phyloP scores from a whole-genome alignment of 345 rosid genomes.

The Salix udensis region DNA sequence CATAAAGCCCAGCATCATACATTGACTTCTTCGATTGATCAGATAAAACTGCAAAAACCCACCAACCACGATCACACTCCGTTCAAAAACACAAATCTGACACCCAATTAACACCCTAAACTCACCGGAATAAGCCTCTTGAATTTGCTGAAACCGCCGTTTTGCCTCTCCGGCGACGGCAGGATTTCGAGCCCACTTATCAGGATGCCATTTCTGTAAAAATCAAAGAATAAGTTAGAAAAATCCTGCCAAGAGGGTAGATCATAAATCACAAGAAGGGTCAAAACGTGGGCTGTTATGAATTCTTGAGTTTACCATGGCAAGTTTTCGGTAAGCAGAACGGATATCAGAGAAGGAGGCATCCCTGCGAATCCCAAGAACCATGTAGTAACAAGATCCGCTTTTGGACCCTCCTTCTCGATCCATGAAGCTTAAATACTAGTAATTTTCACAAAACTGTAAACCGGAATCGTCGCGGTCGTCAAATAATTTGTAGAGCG shows the following conservation, averaged over 20 bases:
- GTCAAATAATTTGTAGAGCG: background rate
- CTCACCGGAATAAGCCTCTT: slow-evolving; percentile 88
- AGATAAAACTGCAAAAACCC: slow-evolving; percentile 45
- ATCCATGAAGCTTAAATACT: slow-evolving; percentile 37
- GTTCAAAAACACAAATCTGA: background rate
- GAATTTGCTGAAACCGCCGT: slow-evolving; percentile 82
- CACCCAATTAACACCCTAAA: background rate
- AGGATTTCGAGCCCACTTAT: slow-evolving; percentile 54
- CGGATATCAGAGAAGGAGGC: slow-evolving; percentile 82
- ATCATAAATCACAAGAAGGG: background rate
- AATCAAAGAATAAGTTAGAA: background rate
- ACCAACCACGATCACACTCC: slow-evolving; percentile 5
- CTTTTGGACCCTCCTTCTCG: slow-evolving; percentile 58
- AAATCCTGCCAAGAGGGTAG: background rate
- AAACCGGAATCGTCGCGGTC: background rate
- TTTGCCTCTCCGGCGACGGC: slow-evolving; percentile 68
- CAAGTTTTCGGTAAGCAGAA: slow-evolving; percentile 79
- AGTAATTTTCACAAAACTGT: background rate
- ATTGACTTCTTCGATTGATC: slow-evolving; percentile 62
- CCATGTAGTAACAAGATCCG: slow-evolving; percentile 66
- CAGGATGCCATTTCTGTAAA: slow-evolving; percentile 92
- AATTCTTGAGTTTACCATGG: slow-evolving; percentile 52
- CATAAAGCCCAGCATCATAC: slow-evolving; percentile 81
- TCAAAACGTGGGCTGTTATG: background rate
- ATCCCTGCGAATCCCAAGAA: slow-evolving; percentile 76